Base-by-base conservation (phyloP, 306 rosid species). In the Inga oerstediana region DNA sequence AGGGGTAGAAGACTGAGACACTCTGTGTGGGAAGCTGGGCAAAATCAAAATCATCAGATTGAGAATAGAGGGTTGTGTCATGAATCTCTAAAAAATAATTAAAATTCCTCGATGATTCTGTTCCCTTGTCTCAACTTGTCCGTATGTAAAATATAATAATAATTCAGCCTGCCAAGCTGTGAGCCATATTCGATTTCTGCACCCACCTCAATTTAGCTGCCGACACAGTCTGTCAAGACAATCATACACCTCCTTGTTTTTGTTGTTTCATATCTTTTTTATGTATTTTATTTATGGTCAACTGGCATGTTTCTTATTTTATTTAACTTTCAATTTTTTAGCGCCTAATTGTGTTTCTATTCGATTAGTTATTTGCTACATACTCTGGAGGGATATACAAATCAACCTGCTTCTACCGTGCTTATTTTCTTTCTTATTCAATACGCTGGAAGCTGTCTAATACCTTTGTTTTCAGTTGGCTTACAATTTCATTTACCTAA, bases 101-200 rank as follows among this genome's bases (percentile, higher is more conserved):
- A 49, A 79, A 46, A 41, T 54, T 77, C 22, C 66, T 59, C 67
- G 43, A 87, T 32, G 30, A 41, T 49, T 74, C 72, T 68, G 34
- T 49, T 79, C 46, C 61, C 73, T 79, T 69, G 81, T 74, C 61
- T 45, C 82, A 83, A 81, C 80, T 19, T 46, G 68, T 81, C 56
- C 87, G 82, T 77, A 89, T 84, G 90, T 72, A 48, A 54, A 66
- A 65, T 12, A 2, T 27, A 27, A 27, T 27, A 81, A 86, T 56
- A 41, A 81, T 41, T 74, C 82, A 87, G 48, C 59, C 76, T 85
- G 86, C 84, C 88, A 79, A 88, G 92, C 91, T 89, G 93, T 87
- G 85, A 37, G 64, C 85, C 87, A 79, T 71, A 85, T 77, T 82
- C 75, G 27, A 45, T 22, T 34, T 72, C 75, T 74, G 83, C 85